Evolutionary conservation across 257 asterid species (phyloP).

Genomic region (Plantago major): DNA sequence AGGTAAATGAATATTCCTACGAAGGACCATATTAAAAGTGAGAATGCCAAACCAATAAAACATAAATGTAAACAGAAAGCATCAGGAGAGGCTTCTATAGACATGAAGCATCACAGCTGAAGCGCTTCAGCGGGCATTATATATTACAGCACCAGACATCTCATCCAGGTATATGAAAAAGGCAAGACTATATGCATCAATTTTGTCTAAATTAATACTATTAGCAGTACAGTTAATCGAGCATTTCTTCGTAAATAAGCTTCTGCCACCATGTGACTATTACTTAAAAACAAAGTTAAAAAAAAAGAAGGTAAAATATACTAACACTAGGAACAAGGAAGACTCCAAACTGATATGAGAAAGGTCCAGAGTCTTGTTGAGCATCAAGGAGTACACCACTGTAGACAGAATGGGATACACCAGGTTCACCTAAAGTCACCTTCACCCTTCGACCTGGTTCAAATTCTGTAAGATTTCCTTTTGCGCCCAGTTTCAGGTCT

Average conservation of each 20-base stretch:
- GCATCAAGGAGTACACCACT: conserved; percentile 82
- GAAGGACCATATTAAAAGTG: conserved; percentile 6
- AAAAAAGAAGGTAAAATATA: not conserved
- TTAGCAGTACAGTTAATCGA: no score
- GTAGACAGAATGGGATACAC: conserved; percentile 59
- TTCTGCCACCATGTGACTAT: no score
- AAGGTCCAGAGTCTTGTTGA: conserved; percentile 45
- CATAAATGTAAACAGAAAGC: not conserved
- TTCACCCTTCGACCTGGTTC: conserved; percentile 74
- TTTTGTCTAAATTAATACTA: no score
- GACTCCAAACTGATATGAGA: conserved; percentile 60
- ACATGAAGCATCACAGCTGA: not conserved
- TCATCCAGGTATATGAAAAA: no score
- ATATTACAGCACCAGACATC: not conserved
- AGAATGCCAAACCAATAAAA: conserved; percentile 10
- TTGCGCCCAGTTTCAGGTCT: conserved; percentile 75
- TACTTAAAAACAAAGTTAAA: no score
- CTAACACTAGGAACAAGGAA: conserved; percentile 85
- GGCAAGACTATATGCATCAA: no score
- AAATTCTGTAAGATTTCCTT: conserved; percentile 63
- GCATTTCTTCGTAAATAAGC: no score
- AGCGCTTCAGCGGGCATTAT: not conserved
- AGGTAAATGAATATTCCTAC: conserved; percentile 6
- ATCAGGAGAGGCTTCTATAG: conserved; percentile 8
- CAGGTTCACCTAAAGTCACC: conserved; percentile 71